Evolutionary conservation across 192 early-diverging fungal genomes (phyloP).

Genomic region (Backusella sp.): DNA sequence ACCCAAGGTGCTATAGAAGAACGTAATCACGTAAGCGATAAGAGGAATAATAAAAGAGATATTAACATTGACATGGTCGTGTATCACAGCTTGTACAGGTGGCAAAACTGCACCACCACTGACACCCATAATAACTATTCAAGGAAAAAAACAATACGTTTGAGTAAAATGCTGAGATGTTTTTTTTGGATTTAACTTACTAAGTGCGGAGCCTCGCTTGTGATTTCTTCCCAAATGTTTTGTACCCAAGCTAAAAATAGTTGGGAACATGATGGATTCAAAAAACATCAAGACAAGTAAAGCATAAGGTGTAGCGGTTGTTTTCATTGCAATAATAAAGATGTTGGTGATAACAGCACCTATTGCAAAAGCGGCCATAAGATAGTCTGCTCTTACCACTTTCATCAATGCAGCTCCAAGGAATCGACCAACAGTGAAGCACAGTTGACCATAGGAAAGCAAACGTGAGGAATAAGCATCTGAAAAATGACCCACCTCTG

Average conservation of each 20-base stretch:
- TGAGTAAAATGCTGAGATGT: neutral
- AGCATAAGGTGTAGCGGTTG: constrained; percentile 14
- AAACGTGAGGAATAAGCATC: constrained; percentile 15
- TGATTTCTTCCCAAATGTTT: constrained; percentile 31
- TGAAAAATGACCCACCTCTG: constrained; percentile 19
- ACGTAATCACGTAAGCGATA: constrained; percentile 17
- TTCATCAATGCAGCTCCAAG: constrained; percentile 23
- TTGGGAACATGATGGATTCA: constrained; percentile 36
- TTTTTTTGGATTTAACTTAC: constrained; percentile 12
- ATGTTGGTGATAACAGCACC: constrained; percentile 17
- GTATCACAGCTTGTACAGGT: constrained; percentile 29
- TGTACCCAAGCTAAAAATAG: constrained; percentile 34
- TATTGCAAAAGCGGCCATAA: constrained; percentile 20
- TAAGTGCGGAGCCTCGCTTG: constrained; percentile 26
- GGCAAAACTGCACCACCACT: constrained; percentile 29
- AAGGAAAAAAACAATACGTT: neutral
- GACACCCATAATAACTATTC: constrained; percentile 31
- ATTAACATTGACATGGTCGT: constrained; percentile 14
- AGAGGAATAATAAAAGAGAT: constrained; percentile 23
- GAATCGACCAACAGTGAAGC: constrained; percentile 37
- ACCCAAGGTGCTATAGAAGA: constrained; percentile 24
- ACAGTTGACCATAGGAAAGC: constrained; percentile 22
- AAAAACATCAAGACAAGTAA: constrained; percentile 36
- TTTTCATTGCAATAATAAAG: constrained; percentile 23
- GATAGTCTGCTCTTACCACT: constrained; percentile 6